These are phyloP conservation scores for Pulveroboletus sp. DNA, from an alignment of 768 basidiomycete genomes.

Conservation along the genomic window DNA sequence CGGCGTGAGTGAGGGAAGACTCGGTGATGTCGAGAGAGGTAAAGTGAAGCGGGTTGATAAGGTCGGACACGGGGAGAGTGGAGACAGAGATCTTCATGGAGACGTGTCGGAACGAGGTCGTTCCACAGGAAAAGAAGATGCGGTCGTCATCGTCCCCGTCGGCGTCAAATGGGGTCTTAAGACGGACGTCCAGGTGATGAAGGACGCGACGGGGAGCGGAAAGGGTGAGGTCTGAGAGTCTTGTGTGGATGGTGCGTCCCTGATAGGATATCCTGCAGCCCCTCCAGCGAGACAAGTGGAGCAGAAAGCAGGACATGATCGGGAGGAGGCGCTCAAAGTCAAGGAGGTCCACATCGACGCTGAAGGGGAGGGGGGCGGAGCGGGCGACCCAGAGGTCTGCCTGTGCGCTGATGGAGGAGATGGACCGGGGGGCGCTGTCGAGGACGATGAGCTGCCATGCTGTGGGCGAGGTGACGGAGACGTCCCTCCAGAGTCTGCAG, in stretches of 20 bases:
- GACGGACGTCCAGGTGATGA: constrained; percentile 28
- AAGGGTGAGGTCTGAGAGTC: constrained; percentile 21
- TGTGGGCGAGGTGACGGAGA: constrained; percentile 50
- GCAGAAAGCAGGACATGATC: constrained; percentile 59
- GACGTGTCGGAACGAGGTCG: constrained; percentile 33
- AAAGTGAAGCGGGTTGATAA: constrained; percentile 50
- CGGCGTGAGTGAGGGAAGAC: constrained; percentile 35
- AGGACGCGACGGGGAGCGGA: constrained; percentile 18
- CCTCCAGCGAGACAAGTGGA: constrained; percentile 55
- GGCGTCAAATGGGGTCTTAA: constrained; percentile 23
- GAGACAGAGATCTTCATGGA: constrained; percentile 49
- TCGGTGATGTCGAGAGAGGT: constrained; percentile 58
- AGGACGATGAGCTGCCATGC: constrained; percentile 60
- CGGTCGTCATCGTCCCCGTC: constrained; percentile 18
- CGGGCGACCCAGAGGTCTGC: constrained; percentile 51
- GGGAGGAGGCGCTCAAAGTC: constrained; percentile 53
- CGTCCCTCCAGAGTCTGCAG: constrained; percentile 54
- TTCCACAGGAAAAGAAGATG: constrained; percentile 33
- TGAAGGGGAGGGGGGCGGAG: constrained; percentile 52
- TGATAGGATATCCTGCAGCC: constrained; percentile 44
- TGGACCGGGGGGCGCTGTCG: constrained; percentile 36
- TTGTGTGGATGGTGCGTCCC: constrained; percentile 27
- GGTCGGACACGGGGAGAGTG: constrained; percentile 44
- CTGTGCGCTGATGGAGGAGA: constrained; percentile 41
- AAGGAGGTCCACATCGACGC: constrained; percentile 47